Evolutionary conservation across 2,329 filamentous ascomycete species (phyloP).

Genomic region (Hysterium pulicare): DNA sequence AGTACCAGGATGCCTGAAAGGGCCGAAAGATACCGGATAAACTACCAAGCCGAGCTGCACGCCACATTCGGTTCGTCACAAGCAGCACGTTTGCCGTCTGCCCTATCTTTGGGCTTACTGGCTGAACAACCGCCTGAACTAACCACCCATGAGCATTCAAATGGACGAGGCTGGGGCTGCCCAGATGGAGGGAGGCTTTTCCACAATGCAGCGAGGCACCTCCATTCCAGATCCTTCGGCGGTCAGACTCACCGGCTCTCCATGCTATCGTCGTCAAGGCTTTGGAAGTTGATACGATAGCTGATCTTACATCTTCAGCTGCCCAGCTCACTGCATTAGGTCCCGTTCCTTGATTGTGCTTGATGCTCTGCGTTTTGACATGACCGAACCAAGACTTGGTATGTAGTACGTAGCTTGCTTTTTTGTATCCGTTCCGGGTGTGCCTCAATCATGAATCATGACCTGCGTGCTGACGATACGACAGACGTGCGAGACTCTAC

Average conservation of each 20-base stretch:
- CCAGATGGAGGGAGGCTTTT: neutral
- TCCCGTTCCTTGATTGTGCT: too few species aligned
- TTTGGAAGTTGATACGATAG: too few species aligned
- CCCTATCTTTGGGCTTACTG: neutral
- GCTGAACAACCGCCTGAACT: neutral
- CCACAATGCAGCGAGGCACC: neutral
- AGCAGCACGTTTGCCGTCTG: too few species aligned
- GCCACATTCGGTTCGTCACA: too few species aligned
- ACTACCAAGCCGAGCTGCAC: too few species aligned
- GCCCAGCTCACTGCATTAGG: neutral
- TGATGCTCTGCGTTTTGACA: neutral
- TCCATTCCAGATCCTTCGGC: neutral
- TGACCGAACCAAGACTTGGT: neutral
- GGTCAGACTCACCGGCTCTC: neutral
- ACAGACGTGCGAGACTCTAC: constrained; percentile 37
- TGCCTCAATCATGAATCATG: too few species aligned
- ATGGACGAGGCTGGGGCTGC: neutral
- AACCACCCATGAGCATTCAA: neutral
- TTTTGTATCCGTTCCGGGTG: too few species aligned
- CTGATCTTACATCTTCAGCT: neutral
- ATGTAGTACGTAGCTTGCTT: neutral
- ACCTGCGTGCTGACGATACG: too few species aligned
- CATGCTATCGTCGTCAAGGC: neutral
- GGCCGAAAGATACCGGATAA: too few species aligned
- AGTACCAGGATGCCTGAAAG: too few species aligned